phyloP scores from a whole-genome alignment of 139 green algal genomes.

The Yamagishiella unicocca region DNA sequence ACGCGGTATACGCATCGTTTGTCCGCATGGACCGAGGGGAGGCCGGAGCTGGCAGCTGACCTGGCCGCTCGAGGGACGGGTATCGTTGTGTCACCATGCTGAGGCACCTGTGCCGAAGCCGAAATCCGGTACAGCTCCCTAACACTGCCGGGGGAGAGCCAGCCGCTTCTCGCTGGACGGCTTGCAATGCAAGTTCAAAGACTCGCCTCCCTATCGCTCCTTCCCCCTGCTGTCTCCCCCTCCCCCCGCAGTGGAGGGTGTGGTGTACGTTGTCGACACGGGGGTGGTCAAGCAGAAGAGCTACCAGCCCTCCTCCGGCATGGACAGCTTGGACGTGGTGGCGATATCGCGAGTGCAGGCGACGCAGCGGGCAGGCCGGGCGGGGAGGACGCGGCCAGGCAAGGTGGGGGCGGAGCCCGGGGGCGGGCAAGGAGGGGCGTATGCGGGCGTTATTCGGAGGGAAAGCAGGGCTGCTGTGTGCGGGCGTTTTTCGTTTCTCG shows the following conservation, averaged over 20 bases:
- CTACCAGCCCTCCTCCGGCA: conserved; percentile 88
- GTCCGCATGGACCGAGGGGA: no score
- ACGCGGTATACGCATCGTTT: no score
- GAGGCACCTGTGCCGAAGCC: no score
- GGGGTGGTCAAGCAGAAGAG: conserved; percentile 95
- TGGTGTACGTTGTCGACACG: conserved; percentile 92
- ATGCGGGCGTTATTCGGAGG: no score
- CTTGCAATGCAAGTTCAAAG: neutral
- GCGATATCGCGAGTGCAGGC: conserved; percentile 90
- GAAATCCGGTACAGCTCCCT: no score
- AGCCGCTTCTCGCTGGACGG: no score
- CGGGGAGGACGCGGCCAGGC: conserved; percentile 87
- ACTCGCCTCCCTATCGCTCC: neutral
- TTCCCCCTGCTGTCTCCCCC: neutral
- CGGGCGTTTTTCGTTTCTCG: no score
- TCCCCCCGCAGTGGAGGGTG: conserved; percentile 72
- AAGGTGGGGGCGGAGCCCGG: conserved; percentile 65
- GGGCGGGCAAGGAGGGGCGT: neutral
- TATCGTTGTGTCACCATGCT: no score
- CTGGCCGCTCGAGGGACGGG: no score
- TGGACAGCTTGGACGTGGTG: conserved; percentile 90
- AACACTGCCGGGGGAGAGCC: no score
- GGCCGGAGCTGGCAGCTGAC: no score
- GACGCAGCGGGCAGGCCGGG: conserved; percentile 90
- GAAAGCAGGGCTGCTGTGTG: no score